Base-by-base conservation (phyloP, 2,329 filamentous ascomycete genomes). In the Helminthosporium solani region DNA sequence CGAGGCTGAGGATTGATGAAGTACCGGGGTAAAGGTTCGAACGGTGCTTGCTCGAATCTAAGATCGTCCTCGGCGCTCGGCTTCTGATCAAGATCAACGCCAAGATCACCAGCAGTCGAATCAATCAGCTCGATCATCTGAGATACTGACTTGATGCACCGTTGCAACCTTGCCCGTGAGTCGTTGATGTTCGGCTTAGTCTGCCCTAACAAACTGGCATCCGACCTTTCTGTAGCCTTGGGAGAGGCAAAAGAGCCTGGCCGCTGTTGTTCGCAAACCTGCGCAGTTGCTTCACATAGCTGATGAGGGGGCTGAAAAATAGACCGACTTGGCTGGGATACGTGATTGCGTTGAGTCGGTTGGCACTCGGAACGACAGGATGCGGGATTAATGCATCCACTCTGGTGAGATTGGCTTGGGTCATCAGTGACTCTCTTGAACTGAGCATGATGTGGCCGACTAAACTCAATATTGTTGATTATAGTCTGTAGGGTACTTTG, bases 91-190 rank as follows among this genome's bases (percentile, higher is more conserved):
- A 67, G 58, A 53, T 69, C 64, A 8, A 67, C 40, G 18, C 65
- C 65, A n/a, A 70, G 54, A 36, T 68, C 60, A 49, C 68, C 63
- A 11, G 67, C 68, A 12, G 64, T 63, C 40, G 64, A 66, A 20
- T 70, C 61, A 36, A 73, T 57, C 28, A 72, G 42, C 15, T 67
- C 54, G 5, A 73, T 50, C 2, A 73, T 49, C 12, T 72, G 64
- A 6, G 64, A 57, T 3, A 70, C 44, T 9, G 67, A 66, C 21
- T 57, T 66, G 23, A 65, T 57, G 20, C 50, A 50, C 12, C 57
- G 47, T 27, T 44, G 45, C 20, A 68, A 35, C 12, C 38, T 47
- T 11, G 52, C 42, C 21, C 31, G 52, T 36, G 56, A 39, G 36
- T 70, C 64, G 36, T 72, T 71, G 8, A 71, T 39, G 37, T 61